Evolutionary conservation across 192 early-diverging fungal genomes (phyloP).

Genomic region (Dissophora ornata): DNA sequence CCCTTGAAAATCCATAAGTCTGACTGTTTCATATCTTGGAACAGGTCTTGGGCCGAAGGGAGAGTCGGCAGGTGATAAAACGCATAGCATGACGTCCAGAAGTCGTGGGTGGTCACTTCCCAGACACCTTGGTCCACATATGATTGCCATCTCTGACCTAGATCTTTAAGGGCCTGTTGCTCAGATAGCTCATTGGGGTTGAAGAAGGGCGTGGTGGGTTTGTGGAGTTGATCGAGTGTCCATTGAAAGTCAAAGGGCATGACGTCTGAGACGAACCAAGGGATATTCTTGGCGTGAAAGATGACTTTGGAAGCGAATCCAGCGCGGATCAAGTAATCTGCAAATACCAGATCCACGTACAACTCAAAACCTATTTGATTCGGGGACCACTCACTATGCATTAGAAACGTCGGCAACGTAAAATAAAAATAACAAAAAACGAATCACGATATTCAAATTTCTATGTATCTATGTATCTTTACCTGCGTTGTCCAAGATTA

Average conservation of each 20-base stretch:
- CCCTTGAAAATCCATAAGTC: conserved; percentile 93
- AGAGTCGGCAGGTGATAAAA: conserved; percentile 77
- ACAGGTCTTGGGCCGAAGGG: conserved; percentile 73
- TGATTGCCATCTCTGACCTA: conserved; percentile 73
- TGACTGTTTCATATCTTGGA: conserved; percentile 63
- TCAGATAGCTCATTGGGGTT: conserved; percentile 40
- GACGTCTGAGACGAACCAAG: conserved; percentile 99
- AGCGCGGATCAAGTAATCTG: conserved; percentile 81
- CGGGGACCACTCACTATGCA: too few relatives aligned
- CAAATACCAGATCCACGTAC: conserved; percentile 87
- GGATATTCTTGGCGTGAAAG: conserved; percentile 89
- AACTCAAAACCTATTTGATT: conserved; percentile 84
- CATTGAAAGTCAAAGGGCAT: conserved; percentile 84
- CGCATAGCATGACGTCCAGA: conserved; percentile 89
- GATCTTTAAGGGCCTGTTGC: conserved; percentile 57
- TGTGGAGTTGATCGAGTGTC: conserved; percentile 59
- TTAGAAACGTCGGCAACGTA: neutral
- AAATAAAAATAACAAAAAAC: neutral
- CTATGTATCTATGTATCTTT: too few relatives aligned
- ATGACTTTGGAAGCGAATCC: conserved; percentile 73
- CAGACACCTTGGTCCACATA: conserved; percentile 74
- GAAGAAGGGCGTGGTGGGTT: conserved; percentile 40
- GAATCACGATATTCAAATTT: neutral
- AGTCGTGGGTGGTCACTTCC: conserved; percentile 75
- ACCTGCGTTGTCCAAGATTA: conserved; percentile 93